phyloP scores from a whole-genome alignment of 1,284 basidiomycete species.

The Ceratobasidium theobromae region DNA sequence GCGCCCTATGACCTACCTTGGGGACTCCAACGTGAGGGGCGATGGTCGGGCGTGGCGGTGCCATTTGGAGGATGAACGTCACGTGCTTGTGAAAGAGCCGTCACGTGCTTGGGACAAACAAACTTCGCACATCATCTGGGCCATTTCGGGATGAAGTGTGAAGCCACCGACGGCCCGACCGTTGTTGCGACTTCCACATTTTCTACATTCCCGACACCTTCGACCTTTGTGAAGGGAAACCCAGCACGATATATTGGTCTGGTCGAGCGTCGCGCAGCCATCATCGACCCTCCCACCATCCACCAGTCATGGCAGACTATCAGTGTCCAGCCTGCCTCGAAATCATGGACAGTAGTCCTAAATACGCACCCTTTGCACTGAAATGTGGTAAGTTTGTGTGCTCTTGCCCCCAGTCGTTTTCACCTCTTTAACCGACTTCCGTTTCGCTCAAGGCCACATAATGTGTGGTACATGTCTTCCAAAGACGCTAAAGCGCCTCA shows the following conservation, averaged over 20 bases:
- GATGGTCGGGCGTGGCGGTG: slow-evolving; percentile 26
- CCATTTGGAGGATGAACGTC: not conserved
- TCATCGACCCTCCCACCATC: slow-evolving; percentile 11
- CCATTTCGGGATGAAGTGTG: slow-evolving; percentile 8
- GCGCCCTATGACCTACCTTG: not conserved
- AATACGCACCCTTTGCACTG: slow-evolving; percentile 13
- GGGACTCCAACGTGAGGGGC: slow-evolving; percentile 18
- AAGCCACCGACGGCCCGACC: not conserved
- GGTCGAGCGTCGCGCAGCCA: not conserved
- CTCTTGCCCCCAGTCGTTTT: no score
- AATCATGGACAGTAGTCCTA: slow-evolving; percentile 1
- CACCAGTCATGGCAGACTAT: slow-evolving; percentile 26
- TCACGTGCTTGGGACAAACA: slow-evolving; percentile 9
- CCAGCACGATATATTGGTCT: slow-evolving; percentile 11
- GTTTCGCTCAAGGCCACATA: slow-evolving; percentile 6
- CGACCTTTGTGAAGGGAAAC: slow-evolving; percentile 19
- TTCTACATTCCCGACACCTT: not conserved
- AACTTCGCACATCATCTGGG: slow-evolving; percentile 16
- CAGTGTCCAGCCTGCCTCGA: slow-evolving; percentile 26
- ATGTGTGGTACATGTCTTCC: slow-evolving; percentile 22
- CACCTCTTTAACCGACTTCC: not conserved
- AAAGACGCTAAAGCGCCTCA: slow-evolving; percentile 4
- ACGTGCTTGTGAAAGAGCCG: not conserved
- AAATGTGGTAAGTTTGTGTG: slow-evolving; percentile 18
- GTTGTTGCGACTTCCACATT: slow-evolving; percentile 12